Evolutionary conservation across 306 rosid genomes (phyloP), one percentile per base, ranked within the genome.

Genomic region (Quercus variabilis): DNA sequence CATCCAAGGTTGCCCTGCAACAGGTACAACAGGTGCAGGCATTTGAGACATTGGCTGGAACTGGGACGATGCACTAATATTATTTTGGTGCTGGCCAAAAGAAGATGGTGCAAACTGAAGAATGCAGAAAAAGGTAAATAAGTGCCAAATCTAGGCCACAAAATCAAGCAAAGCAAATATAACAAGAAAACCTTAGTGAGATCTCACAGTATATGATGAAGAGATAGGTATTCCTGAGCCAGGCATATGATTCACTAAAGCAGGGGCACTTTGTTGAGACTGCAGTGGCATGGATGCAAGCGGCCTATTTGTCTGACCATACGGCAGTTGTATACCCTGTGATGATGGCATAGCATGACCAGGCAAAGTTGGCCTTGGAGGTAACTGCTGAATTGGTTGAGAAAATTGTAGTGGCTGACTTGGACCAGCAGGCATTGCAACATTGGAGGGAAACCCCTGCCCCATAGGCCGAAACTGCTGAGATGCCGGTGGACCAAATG

Each of bases 351-450:
- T 60, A 41, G 83, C 83, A 71, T 87, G 94, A 78, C 88, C 85
- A 7, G 93, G 92, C 73, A 87, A 97, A 81, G 84, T 81, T 75
- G 93, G 99, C 81, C 97, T 90, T 67, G 85, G 85, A 76, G 87
- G 76, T 77, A 91, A 86, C 82, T 91, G 98, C 83, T 87, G 97
- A 96, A 91, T 86, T 56, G 89, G 88, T 86, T 94, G 98, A 76
- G 97, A 87, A 86, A 81, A 95, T 77, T 91, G 98, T 81, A 86
- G 76, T 31, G 87, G 96, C 86, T 90, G 98, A 81, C 89, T 80
- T 80, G 90, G 98, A 80, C 72, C 82, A 80, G 79, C 77, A 70
- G 93, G 86, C 90, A 89, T 87, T 82, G 93, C 96, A 35, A 75
- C 78, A 84, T 92, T 87, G 71, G 92, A 84, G 55, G 94, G 85